Evolutionary conservation across 768 basidiomycete species (phyloP).

Genomic region (Sistotremastrum niveocremeum): DNA sequence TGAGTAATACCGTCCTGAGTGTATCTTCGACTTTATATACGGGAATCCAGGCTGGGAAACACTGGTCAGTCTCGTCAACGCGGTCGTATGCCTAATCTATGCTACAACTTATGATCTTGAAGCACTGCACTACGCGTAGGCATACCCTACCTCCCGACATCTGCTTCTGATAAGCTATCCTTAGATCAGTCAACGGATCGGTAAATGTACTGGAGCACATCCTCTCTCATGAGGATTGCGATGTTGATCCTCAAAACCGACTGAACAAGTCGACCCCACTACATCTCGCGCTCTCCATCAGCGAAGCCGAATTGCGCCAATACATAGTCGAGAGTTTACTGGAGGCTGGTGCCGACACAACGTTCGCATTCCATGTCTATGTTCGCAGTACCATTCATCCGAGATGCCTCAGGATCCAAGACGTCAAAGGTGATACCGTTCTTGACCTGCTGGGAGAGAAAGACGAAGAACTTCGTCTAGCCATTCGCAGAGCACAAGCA

Average conservation of each 20-base stretch:
- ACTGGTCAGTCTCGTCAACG: slow-evolving; percentile 40
- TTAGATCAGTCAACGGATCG: slow-evolving; percentile 41
- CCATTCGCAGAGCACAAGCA: slow-evolving; percentile 44
- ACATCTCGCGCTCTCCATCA: slow-evolving; percentile 53
- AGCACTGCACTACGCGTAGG: slow-evolving; percentile 68
- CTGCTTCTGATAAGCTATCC: background rate
- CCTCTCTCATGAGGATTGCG: slow-evolving; percentile 60
- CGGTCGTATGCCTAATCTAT: slow-evolving; percentile 7
- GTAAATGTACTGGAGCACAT: slow-evolving; percentile 57
- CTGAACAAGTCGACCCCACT: slow-evolving; percentile 63
- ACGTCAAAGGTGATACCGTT: slow-evolving; percentile 49
- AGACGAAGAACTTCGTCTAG: slow-evolving; percentile 34
- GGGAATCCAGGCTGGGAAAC: slow-evolving; percentile 42
- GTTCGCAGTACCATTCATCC: background rate
- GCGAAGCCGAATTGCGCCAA: slow-evolving; percentile 38
- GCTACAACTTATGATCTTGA: background rate
- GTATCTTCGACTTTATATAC: too few species aligned
- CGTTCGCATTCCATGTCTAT: slow-evolving; percentile 25
- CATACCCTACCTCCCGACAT: background rate
- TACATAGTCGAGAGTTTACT: slow-evolving; percentile 49
- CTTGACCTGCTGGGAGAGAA: slow-evolving; percentile 40
- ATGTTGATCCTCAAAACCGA: slow-evolving; percentile 66
- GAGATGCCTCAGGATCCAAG: slow-evolving; percentile 42
- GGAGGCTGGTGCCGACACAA: slow-evolving; percentile 67
- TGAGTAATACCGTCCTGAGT: slow-evolving; percentile 22